Base-by-base conservation (phyloP, 306 rosid genomes). In the Ochetophila trinervis region DNA sequence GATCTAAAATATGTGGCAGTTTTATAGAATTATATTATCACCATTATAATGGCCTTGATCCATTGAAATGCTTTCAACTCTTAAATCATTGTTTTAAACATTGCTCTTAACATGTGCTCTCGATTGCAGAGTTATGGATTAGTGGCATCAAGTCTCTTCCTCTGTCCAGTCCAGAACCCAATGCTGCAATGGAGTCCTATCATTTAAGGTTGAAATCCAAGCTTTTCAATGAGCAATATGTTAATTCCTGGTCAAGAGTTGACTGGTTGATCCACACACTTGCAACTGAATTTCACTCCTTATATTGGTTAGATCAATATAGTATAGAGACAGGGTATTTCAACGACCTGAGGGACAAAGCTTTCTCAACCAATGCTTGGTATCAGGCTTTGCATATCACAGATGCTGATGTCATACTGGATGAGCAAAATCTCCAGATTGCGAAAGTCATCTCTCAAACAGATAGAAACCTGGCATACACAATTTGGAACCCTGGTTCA, bases 401-500 rank as follows among this genome's bases (percentile, higher is more conserved):
- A 30, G 93, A 89, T 79, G 84, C 48, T 62, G 88, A 86, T 66
- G 86, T 86, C n/a, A 60, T 86, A 58, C 62, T 89, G 56, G 87
- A 84, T 61, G 86, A 80, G 80, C 87, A 81, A 66, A 89, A 81
- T 81, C 85, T 75, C 61, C 82, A 60, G 68, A 69, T 76, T 77
- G 89, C 89, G 67, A 89, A 86, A 75, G 81, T 89, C 65, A 54
- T 80, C 49, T 86, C 94, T 50, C 89, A 89, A 70, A 60, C 86
- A 47, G 85, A 89, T 70, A 79, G 86, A 79, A 85, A 67, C 54
- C 56, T 79, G 65, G 86, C 53, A 2, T 83, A 84, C 79, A 84
- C 91, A 44, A 67, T 89, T 24, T 83, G 91, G 94, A 84, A 83
- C 66, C 91, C 91, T 60, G 91, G 96, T 73, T 89, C 91, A 14